Base-by-base conservation (phyloP, 305 asterid species). In the Nicotiana rustica region DNA sequence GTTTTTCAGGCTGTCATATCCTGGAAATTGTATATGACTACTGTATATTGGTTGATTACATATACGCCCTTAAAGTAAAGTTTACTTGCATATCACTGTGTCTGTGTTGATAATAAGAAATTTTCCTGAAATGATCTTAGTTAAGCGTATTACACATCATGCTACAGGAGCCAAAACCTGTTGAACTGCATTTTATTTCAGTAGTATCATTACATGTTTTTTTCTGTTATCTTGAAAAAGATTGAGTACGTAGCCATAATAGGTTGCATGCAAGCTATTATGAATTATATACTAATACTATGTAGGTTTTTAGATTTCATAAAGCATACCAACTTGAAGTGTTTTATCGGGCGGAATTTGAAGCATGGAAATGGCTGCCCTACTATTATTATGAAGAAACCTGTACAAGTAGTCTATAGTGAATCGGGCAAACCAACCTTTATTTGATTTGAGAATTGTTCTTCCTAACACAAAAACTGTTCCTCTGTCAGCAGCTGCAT, bases 251-350 rank as follows among this genome's bases (percentile, higher is more conserved):
- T 59, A 6, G 25, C 25, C 65, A 57, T 59, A 59, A 59, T 62
- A 62, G 2, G 67, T 62, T 19, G 10, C 35, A 62, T 15, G 2
- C 21, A 61, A 31, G 3, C 15, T 62, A 0, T 19, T 19, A 10
- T 62, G 31, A 0, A 13, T 19, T 60, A 62, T 62, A 15, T 6
- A 15, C 31, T 60, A 60, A 12, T 6, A 29, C 31, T 29, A 29
- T 29, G 31, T 29, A 33, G 35, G 35, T 25, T 59, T 52, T 70
- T 60, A 84, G 33, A 86, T 76, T 64, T 84, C 81, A 55, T 86
- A 84, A 13, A 79, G 81, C 86, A 87, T 87, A 62, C 89, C 87
- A 49, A 87, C 83, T 64, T 82, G 86, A 36, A 87, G 36, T 17
- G 80, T 82, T 66, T 61, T 87, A 38, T 79, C 86, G 0, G 62